phyloP scores from a whole-genome alignment of 2,329 filamentous ascomycete genomes.

The Penicillium sp. region DNA sequence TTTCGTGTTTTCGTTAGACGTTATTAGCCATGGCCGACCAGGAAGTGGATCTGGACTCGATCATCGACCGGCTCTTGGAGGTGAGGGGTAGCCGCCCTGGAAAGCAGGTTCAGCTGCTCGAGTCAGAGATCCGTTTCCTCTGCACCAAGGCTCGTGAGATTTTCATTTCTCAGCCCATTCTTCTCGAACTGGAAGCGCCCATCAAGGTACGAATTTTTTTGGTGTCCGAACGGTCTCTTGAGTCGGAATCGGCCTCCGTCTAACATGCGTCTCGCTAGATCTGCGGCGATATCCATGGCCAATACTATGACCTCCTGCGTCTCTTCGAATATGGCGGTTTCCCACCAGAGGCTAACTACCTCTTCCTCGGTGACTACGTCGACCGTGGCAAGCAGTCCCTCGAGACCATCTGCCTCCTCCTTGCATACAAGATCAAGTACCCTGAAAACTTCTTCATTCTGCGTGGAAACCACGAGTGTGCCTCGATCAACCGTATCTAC shows the following conservation, averaged over 20 bases:
- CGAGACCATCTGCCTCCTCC: constrained; percentile 91
- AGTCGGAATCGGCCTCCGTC: constrained; percentile 1
- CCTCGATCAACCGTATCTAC: constrained; percentile 97
- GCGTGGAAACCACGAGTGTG: constrained; percentile 97
- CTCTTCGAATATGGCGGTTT: constrained; percentile 98
- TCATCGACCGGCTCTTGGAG: constrained; percentile 96
- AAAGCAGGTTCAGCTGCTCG: constrained; percentile 94
- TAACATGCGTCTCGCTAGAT: constrained; percentile 54
- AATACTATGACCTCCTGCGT: constrained; percentile 95
- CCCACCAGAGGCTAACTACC: constrained; percentile 96
- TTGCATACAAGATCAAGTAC: constrained; percentile 99
- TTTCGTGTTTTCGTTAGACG: constrained; percentile 27
- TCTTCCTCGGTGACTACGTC: constrained; percentile 98
- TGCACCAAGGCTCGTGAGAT: constrained; percentile 99
- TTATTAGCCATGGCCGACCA: constrained; percentile 59
- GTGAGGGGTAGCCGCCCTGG: constrained; percentile 94
- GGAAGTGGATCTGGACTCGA: constrained; percentile 96
- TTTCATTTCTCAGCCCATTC: constrained; percentile 97
- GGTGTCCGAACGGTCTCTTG: background rate
- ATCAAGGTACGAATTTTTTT: constrained; percentile 66
- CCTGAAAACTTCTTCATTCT: constrained; percentile 99
- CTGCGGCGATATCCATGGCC: constrained; percentile 96
- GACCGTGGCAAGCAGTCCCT: constrained; percentile 98
- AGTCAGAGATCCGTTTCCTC: constrained; percentile 90
- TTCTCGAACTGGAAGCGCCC: constrained; percentile 92